These are phyloP conservation scores for Pharnaceum exiguum DNA, from an alignment of 148 eudicot genomes.

Conservation along the genomic window DNA sequence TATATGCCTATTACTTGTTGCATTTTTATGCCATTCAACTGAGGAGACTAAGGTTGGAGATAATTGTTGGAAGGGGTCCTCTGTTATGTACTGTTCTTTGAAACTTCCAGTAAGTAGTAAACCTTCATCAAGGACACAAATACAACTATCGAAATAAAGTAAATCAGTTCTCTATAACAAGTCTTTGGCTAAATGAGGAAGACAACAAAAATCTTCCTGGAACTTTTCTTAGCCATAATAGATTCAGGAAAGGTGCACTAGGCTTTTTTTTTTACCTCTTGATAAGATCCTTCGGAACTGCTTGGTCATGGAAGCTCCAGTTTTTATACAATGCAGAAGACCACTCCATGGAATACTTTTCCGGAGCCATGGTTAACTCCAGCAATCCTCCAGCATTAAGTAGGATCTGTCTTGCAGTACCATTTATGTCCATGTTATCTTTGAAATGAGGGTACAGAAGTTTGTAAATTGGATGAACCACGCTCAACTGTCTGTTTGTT, in stretches of 20 bases:
- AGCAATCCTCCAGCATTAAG: conserved; percentile 68
- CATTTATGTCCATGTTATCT: conserved; percentile 72
- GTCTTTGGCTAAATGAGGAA: no score
- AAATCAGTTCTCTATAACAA: no score
- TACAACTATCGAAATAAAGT: no score
- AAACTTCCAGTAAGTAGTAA: no score
- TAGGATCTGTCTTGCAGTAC: conserved; percentile 59
- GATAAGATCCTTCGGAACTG: conserved; percentile 74
- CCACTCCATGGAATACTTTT: conserved; percentile 55
- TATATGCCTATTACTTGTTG: no score
- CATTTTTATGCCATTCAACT: no score
- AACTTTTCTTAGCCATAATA: no score
- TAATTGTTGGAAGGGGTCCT: no score
- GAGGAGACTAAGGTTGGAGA: no score
- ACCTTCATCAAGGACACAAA: no score
- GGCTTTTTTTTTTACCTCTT: conserved; percentile 43
- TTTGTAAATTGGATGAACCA: conserved; percentile 77
- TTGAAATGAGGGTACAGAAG: conserved; percentile 80
- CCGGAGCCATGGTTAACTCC: conserved; percentile 63
- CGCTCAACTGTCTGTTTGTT: conserved; percentile 69
- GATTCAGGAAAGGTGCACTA: not conserved
- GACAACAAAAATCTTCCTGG: no score
- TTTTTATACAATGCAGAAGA: conserved; percentile 43
- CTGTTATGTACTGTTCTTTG: no score
- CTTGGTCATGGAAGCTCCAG: conserved; percentile 80